Conservation (phyloP, 2,329 filamentous ascomycete genomes). For the Pseudogymnoascus destructans region DNA sequence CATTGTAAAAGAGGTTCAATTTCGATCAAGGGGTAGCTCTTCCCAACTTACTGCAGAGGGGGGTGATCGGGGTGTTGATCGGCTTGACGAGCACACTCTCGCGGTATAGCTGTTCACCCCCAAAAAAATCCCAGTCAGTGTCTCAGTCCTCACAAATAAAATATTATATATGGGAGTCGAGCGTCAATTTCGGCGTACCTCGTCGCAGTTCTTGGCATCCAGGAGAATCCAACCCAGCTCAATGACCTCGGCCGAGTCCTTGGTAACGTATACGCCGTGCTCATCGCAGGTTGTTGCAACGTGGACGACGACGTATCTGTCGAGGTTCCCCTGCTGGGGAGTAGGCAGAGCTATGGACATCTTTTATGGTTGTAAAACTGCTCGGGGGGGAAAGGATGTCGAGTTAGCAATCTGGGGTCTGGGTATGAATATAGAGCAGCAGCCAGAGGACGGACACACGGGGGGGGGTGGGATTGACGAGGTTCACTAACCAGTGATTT, state of each 20-base stretch:
- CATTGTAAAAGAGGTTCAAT: not conserved
- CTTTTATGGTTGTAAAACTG: constrained; percentile 13
- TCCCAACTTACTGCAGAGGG: constrained; percentile 67
- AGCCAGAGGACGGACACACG: not conserved
- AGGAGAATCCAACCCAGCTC: constrained; percentile 97
- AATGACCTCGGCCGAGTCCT: constrained; percentile 98
- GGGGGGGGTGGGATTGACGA: not conserved
- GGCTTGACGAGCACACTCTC: constrained; percentile 97
- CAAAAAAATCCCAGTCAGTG: constrained; percentile 16
- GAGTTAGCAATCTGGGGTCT: not conserved
- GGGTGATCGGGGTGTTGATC: constrained; percentile 96
- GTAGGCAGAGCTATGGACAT: constrained; percentile 35
- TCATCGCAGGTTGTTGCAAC: constrained; percentile 98
- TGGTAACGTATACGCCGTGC: constrained; percentile 97
- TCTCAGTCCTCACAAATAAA: not conserved
- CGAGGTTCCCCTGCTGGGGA: constrained; percentile 55
- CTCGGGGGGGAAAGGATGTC: not conserved
- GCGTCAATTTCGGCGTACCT: constrained; percentile 46
- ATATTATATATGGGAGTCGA: not conserved
- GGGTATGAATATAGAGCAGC: not conserved
- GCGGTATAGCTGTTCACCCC: constrained; percentile 61
- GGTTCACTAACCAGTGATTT: not conserved
- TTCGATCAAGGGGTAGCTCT: constrained; percentile 12
- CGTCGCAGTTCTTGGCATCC: constrained; percentile 80
- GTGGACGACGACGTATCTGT: constrained; percentile 96